Percentiles rank a stretch among this genome's conserved stretches.
Conservation (phyloP, 768 basidiomycete genomes). For the Suillus subluteus region DNA sequence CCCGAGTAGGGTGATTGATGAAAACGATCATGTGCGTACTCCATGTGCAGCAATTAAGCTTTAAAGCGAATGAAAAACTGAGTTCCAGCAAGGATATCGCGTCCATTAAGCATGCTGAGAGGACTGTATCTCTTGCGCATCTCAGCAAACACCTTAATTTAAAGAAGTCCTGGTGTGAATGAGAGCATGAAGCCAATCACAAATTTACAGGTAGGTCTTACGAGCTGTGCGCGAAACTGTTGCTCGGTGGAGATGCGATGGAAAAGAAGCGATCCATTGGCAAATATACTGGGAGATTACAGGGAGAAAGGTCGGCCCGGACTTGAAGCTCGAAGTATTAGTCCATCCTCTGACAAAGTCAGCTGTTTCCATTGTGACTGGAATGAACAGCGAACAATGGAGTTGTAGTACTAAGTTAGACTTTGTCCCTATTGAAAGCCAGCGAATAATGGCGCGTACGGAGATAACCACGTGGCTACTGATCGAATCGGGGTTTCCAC, state of each 20-base stretch:
- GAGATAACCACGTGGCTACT: constrained; percentile 5
- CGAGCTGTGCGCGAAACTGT: neutral
- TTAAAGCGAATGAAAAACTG: neutral
- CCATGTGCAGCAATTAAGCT: neutral
- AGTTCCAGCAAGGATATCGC: neutral
- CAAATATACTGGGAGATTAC: neutral
- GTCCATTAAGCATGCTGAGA: neutral
- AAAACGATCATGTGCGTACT: neutral
- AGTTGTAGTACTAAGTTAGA: too few relatives aligned
- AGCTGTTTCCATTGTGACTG: neutral
- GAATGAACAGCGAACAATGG: neutral
- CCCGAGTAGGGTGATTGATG: neutral
- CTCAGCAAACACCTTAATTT: neutral
- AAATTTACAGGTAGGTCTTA: neutral
- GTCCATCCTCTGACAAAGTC: neutral
- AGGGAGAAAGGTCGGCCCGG: neutral
- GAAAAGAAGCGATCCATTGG: neutral
- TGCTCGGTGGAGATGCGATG: neutral
- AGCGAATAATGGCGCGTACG: neutral
- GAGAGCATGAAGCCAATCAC: neutral
- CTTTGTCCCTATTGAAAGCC: neutral
- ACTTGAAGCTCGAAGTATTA: neutral
- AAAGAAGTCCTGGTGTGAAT: neutral
- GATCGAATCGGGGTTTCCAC: constrained; percentile 5
- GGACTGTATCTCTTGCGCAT: neutral